These are phyloP conservation scores for Ganoderma sp. DNA, from an alignment of 1,284 basidiomycete species.

Conservation along the genomic window DNA sequence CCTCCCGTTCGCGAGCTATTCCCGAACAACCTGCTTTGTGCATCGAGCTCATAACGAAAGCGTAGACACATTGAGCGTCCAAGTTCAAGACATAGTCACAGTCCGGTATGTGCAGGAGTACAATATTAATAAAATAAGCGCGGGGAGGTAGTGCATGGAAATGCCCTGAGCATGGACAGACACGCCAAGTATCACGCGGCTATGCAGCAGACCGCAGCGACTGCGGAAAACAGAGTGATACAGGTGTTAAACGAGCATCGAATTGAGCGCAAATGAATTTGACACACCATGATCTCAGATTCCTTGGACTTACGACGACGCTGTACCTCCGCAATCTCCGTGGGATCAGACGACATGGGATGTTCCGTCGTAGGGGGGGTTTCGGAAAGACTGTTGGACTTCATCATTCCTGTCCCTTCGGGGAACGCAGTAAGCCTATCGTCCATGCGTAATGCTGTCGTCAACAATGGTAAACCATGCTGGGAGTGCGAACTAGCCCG, in stretches of 20 bases:
- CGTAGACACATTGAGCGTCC: background rate
- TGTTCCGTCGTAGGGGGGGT: background rate
- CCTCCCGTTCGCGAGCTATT: background rate
- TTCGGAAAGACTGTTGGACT: background rate
- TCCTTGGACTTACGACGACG: slow-evolving; percentile 1
- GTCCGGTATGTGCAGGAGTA: background rate
- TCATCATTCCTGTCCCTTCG: background rate
- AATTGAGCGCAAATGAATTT: background rate
- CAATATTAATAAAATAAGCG: background rate
- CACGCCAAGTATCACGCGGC: background rate
- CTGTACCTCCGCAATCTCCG: background rate
- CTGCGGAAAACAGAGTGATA: background rate
- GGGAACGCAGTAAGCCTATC: background rate
- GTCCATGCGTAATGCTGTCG: slow-evolving; percentile 22
- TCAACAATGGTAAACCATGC: slow-evolving; percentile 15
- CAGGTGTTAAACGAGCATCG: background rate
- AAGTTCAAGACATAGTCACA: background rate
- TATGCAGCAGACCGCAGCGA: background rate
- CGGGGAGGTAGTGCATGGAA: background rate
- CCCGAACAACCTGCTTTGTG: background rate
- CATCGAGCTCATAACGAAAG: background rate
- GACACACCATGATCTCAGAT: background rate
- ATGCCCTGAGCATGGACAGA: background rate
- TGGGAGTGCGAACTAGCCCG: slow-evolving; percentile 1
- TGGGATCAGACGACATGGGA: background rate